Evolutionary conservation across 768 basidiomycete species (phyloP).

Genomic region (Leucosporidium yakuticum): DNA sequence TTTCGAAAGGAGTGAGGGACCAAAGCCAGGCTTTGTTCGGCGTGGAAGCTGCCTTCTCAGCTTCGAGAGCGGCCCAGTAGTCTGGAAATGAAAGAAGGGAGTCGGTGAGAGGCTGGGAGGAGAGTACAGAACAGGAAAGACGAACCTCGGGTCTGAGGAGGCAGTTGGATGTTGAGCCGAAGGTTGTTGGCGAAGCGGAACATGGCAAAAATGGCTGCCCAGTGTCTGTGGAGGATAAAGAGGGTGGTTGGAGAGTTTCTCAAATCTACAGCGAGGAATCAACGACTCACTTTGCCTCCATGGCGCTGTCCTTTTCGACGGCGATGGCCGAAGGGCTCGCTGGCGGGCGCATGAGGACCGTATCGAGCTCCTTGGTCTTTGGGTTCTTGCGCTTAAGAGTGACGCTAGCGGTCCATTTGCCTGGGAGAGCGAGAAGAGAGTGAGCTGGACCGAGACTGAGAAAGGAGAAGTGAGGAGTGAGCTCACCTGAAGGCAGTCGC

Average conservation of each 20-base stretch:
- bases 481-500: conserved; percentile 45
- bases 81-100: conserved; percentile 2
- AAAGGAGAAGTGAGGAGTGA: too few relatives aligned
- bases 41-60: conserved; percentile 23
- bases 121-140: conserved; percentile 7
- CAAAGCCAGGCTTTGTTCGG: conserved; percentile 36
- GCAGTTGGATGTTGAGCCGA: conserved; percentile 61
- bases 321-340: conserved; percentile 47
- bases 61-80: conserved; percentile 33
- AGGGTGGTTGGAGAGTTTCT: too few relatives aligned
- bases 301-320: conserved; percentile 56
- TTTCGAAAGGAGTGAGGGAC: conserved; percentile 31
- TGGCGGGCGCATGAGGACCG: conserved; percentile 65
- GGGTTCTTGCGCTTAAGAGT: conserved; percentile 62
- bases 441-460: conserved; percentile 41
- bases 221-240: conserved; percentile 2
- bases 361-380: conserved; percentile 59
- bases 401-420: conserved; percentile 58
- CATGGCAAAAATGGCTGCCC: conserved; percentile 29
- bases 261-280: conserved; percentile 50
- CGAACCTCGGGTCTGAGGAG: conserved; percentile 66
- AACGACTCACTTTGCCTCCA: conserved; percentile 79
- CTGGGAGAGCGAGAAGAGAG: background rate
- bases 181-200: conserved; percentile 38
- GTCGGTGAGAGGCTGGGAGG: background rate